Evolutionary conservation across 2,329 filamentous ascomycete species (phyloP), one percentile per base, ranked within the genome.

Genomic region (Fusarium duplospermum): DNA sequence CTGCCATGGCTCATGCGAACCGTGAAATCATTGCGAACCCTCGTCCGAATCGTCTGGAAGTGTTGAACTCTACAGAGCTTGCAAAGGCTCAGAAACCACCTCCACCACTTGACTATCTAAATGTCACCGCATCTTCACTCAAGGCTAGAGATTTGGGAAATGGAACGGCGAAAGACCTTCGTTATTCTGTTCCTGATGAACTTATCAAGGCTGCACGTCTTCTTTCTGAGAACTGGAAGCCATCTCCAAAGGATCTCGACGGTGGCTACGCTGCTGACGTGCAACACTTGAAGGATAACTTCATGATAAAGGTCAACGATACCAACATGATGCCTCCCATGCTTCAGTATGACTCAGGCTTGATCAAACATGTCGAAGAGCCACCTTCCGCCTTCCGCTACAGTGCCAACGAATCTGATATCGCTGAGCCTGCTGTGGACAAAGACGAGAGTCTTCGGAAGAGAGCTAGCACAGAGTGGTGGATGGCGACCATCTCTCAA

Each of bases 1-100:
- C 54, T 42, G 63, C 63, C 42, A 66, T 66, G 63, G 38, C 38
- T 14, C 16, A 42, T 45, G 61, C 27, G 13, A 63, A 63, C 38
- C 29, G 18, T n/a, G 45, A n/a, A 10, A 56, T 63, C 3, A n/a
- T 63, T 40, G 14, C 22, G 5, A 63, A n/a, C 36, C 36, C 36
- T 40, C 36, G 36, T n/a, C 36, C 36, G 9, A 40, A 40, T 18
- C 36, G 36, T 6, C 36, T 40, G 36, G 36, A 40, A 40, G 36
- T 40, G 18, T 4, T 40, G 2, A 40, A 40, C 36, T 9, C 18
- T 40, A 38, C 6, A 38, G 42, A 38, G 20, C 47, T 47, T 14
- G 6, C 18, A n/a, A 40, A 40, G 36, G 36, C 36, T 40, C 36
- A 40, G 18, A n/a, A 40, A 4, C 9, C 36, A n/a, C 36, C 36